Conservation (phyloP, 371 early-diverging fungal genomes). For the Mortierella sp. region DNA sequence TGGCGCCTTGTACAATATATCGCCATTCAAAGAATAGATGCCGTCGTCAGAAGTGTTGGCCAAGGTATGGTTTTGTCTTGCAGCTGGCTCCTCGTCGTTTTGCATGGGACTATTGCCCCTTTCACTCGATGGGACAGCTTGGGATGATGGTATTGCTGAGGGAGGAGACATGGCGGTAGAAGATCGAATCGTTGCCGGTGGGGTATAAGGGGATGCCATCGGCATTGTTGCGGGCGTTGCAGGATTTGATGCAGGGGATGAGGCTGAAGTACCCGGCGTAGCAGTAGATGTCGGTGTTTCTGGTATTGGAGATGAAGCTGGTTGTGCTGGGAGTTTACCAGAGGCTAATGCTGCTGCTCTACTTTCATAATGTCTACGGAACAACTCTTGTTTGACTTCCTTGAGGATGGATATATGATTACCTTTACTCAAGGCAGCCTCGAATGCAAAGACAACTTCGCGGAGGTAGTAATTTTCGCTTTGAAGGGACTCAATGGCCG, state of each 20-base stretch:
- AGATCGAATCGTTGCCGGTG: background rate
- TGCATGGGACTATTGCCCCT: constrained; percentile 1
- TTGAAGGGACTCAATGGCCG: constrained; percentile 63
- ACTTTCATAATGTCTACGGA: constrained; percentile 40
- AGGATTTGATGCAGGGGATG: background rate
- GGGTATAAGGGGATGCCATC: background rate
- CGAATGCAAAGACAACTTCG: constrained; percentile 64
- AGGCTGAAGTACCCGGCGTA: constrained; percentile 3
- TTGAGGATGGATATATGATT: constrained; percentile 29
- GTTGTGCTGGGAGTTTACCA: background rate
- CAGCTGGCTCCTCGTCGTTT: background rate
- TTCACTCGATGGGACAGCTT: background rate
- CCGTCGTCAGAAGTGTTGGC: constrained; percentile 12
- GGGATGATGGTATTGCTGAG: background rate
- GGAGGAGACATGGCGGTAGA: background rate
- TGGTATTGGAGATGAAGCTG: constrained; percentile 7
- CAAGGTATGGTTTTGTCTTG: background rate
- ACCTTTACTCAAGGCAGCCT: constrained; percentile 57
- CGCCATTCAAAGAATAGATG: constrained; percentile 28
- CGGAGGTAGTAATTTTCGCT: constrained; percentile 71
- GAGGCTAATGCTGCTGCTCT: constrained; percentile 11
- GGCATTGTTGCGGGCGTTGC: background rate
- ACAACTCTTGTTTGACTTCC: constrained; percentile 37
- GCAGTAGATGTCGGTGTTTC: constrained; percentile 11
- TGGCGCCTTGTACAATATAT: constrained; percentile 45